A percentile compares a stretch with the other conserved stretches of the same genome.
Evolutionary conservation across 2,329 filamentous ascomycete genomes (phyloP).

Genomic region (Colletotrichum caudatum): DNA sequence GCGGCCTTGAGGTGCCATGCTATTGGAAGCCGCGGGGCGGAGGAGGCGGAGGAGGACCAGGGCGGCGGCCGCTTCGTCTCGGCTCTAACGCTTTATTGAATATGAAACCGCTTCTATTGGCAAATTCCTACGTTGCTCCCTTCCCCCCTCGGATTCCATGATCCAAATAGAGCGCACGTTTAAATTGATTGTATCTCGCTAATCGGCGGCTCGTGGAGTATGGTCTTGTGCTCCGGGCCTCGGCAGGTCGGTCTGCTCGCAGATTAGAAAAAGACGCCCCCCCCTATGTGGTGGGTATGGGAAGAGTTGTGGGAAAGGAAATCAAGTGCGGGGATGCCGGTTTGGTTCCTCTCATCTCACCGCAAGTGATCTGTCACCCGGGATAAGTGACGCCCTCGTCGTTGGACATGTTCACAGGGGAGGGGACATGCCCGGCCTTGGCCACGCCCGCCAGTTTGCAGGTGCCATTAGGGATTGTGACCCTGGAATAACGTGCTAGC

Average conservation of each 20-base stretch:
- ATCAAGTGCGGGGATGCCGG: constrained; percentile 21
- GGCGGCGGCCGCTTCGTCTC: constrained; percentile 27
- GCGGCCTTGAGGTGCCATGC: constrained; percentile 21
- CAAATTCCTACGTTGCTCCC: not conserved
- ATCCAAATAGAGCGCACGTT: not conserved
- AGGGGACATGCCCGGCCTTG: constrained; percentile 22
- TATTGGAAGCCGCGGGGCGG: constrained; percentile 27
- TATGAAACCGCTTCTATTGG: constrained; percentile 23
- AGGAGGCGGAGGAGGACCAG: not conserved
- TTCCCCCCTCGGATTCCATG: not conserved
- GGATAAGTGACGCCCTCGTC: constrained; percentile 28
- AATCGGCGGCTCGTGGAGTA: constrained; percentile 34
- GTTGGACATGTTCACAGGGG: constrained; percentile 17
- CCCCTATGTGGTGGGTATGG: not conserved
- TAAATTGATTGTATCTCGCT: constrained; percentile 21
- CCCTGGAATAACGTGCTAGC: constrained; percentile 21
- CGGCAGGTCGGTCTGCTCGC: constrained; percentile 13
- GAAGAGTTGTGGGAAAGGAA: not conserved
- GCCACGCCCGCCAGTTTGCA: constrained; percentile 29
- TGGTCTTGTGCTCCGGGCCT: constrained; percentile 14
- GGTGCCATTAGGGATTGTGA: constrained; percentile 24
- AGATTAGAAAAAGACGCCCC: not conserved
- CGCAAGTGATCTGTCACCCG: constrained; percentile 37
- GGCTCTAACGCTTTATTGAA: constrained; percentile 23
- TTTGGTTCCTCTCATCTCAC: constrained; percentile 35